Percentiles rank a stretch among this genome's conserved stretches.
Conservation (phyloP, 768 basidiomycete genomes). For the Boletus bicolor region DNA sequence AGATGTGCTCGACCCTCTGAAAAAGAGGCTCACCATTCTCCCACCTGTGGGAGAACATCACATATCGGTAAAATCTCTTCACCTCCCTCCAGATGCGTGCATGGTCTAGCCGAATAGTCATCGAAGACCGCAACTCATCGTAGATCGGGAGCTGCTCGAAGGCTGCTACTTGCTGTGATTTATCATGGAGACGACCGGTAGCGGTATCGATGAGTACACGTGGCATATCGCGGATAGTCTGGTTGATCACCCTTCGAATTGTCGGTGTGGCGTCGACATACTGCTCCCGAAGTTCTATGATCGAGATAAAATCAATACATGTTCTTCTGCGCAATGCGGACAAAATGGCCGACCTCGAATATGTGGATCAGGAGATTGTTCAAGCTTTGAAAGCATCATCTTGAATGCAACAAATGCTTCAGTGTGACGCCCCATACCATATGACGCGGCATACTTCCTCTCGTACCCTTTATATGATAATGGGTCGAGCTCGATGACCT, state of each 20-base stretch:
- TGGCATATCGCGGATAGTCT: no score
- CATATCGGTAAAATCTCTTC: not conserved
- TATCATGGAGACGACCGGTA: no score
- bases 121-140: not conserved
- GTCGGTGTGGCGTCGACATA: no score
- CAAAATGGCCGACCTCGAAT: not conserved
- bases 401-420: not conserved
- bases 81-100: not conserved
- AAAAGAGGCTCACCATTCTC: not conserved
- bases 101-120: not conserved
- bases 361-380: not conserved
- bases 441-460: not conserved
- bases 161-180: not conserved
- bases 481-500: not conserved
- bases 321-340: no score
- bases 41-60: constrained; percentile 6
- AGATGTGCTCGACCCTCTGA: not conserved
- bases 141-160: not conserved
- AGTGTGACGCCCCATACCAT: not conserved
- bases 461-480: not conserved
- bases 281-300: no score
- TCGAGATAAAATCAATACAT: no score
- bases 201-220: no score
- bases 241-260: no score
- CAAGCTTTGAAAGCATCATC: not conserved